Evolutionary conservation across 1,139 yeast genomes (phyloP), one percentile per base, ranked within the genome.

Genomic region (Yamadazyma dendronema): DNA sequence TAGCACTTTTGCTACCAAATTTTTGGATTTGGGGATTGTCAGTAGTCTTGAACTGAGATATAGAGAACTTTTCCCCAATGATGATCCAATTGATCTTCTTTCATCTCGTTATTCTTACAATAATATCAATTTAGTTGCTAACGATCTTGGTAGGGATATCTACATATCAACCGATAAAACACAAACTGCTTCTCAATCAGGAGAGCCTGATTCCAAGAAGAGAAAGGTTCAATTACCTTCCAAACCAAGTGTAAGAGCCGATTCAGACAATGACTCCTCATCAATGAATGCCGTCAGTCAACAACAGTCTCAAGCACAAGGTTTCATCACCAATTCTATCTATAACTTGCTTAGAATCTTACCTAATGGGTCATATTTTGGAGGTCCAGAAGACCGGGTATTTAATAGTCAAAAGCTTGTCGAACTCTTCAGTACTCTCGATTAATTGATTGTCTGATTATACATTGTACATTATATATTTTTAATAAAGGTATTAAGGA

Each of bases 11-110:
- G 62, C 68, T 2, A 53, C 61, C 12, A 57, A 59, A 34, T 82
- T 75, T 54, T 82, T 92, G 33, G 90, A 85, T 46, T 60, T 87
- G 26, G 74, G 77, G 33, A 84, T 87, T 11, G 80, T 88, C 3
- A 66, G 74, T 36, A 73, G 78, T 42, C 70, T 90, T 32, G 90
- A 85, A 43, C 70, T 69, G 37, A 73, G 95, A 40, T 89, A 76
- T 56, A 67, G 73, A 29, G 82, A 79, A 43, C 62, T 73, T 30
- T 88, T 85, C 56, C 87, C 90, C 0, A 74, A 79, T 11, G 79
- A 77, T 34, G 74, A 69, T 43, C 65, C 71, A 11, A 53, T 71
- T 30, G 62, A 59, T 10, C 55, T 71, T 31, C 65, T 71, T 36
- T 59, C 65, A 33, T 71, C 70, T 46, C 56, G 85, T 31, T 79